A percentile compares a stretch with the other conserved stretches of the same genome.
phyloP scores from a whole-genome alignment of 306 rosid genomes.

The Rubus parviflorus region DNA sequence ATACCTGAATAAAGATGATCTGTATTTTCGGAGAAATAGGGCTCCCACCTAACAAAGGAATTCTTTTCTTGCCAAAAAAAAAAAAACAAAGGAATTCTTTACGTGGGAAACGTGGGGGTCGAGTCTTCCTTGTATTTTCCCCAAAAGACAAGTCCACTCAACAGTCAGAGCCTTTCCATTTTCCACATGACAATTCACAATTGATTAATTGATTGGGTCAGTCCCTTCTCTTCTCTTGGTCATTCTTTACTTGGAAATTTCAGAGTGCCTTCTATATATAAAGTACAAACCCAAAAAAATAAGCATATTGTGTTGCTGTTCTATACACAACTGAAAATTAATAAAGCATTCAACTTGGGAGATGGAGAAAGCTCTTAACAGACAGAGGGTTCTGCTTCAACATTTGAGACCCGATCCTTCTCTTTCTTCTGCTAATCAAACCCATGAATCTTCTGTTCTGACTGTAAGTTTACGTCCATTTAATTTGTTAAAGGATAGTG shows the following conservation, averaged over 20 bases:
- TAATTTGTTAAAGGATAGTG: not conserved
- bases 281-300: not conserved
- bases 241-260: not conserved
- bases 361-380: slow-evolving; percentile 77
- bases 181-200: not conserved
- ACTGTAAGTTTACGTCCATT: slow-evolving; percentile 45
- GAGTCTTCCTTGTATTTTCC: slow-evolving; percentile 1
- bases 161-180: not conserved
- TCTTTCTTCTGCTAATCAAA: slow-evolving; percentile 22
- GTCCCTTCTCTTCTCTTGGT: not conserved
- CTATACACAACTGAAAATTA: not conserved
- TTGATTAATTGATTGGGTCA: not conserved
- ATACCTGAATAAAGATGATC: too few species aligned
- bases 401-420: slow-evolving; percentile 68
- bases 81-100: not conserved
- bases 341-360: not conserved
- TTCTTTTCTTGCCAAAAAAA: too few species aligned
- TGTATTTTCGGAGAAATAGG: not conserved
- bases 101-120: not conserved
- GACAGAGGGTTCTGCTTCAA: slow-evolving; percentile 66
- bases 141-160: not conserved
- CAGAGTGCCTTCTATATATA: not conserved
- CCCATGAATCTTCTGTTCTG: slow-evolving; percentile 43
- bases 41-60: not conserved
- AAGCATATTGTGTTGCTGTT: not conserved